Conservation (phyloP, 495 filamentous ascomycete genomes). For the Pyrenula aspistea region DNA sequence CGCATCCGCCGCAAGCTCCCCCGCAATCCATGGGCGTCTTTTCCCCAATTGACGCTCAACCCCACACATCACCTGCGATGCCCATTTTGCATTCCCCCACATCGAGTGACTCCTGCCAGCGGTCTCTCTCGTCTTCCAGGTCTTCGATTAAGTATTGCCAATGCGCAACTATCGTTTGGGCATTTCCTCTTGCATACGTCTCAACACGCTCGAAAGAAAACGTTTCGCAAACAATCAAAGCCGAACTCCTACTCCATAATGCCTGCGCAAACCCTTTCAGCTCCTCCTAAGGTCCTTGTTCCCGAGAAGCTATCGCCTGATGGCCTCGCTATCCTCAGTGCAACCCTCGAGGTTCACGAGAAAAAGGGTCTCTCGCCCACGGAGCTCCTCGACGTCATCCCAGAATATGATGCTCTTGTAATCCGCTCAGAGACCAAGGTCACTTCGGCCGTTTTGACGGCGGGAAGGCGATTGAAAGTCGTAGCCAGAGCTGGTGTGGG, state of each 20-base stretch:
- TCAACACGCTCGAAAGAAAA: too few species aligned
- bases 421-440: slow-evolving; percentile 65
- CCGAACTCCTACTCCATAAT: neutral
- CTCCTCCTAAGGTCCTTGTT: slow-evolving; percentile 47
- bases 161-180: too few species aligned
- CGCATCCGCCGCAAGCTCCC: neutral
- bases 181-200: too few species aligned
- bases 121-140: too few species aligned
- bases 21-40: neutral
- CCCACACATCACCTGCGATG: neutral
- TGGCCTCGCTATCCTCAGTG: slow-evolving; percentile 47
- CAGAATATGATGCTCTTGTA: slow-evolving; percentile 53
- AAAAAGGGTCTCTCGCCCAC: slow-evolving; percentile 39
- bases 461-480: slow-evolving; percentile 49
- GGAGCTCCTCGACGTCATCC: slow-evolving; percentile 46
- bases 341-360: slow-evolving; percentile 47
- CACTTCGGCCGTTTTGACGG: slow-evolving; percentile 42
- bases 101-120: too few species aligned
- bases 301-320: slow-evolving; percentile 65
- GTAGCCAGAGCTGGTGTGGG: slow-evolving; percentile 67
- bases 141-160: too few species aligned
- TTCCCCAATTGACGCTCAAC: neutral
- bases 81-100: neutral
- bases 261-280: neutral
- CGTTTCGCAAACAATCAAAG: too few species aligned